phyloP scores from a whole-genome alignment of 2,329 filamentous ascomycete genomes.

The Fusarium pilosicola region DNA sequence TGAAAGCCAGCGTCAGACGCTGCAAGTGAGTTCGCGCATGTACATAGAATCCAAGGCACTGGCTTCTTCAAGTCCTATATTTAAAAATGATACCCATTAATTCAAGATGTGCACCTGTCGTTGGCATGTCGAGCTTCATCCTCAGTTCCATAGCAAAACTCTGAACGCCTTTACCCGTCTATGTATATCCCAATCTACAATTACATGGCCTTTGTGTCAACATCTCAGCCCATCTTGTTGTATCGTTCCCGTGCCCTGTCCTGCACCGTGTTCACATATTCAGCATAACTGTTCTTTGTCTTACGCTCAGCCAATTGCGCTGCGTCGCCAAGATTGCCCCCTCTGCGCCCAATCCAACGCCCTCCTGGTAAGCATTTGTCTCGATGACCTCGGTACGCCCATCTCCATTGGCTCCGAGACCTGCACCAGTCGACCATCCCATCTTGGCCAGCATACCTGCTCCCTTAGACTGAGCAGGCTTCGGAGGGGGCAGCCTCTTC shows the following conservation, averaged over 20 bases:
- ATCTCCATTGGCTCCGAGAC: constrained; percentile 70
- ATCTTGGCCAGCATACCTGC: constrained; percentile 76
- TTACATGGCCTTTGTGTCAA: neutral
- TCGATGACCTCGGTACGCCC: constrained; percentile 72
- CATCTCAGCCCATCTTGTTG: constrained; percentile 59
- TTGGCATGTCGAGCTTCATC: neutral
- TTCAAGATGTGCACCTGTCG: neutral
- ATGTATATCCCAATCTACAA: neutral
- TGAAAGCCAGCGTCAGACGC: neutral
- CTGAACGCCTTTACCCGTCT: constrained; percentile 7
- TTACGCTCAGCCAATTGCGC: constrained; percentile 69
- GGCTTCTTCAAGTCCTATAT: neutral
- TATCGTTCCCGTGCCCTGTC: constrained; percentile 75
- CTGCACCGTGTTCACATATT: constrained; percentile 72
- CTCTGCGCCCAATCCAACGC: constrained; percentile 75
- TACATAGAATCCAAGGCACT: neutral
- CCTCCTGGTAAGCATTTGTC: constrained; percentile 72
- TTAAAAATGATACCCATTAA: constrained; percentile 23
- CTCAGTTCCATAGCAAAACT: neutral
- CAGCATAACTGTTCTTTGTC: constrained; percentile 68
- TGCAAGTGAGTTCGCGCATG: neutral
- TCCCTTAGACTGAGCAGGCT: constrained; percentile 66
- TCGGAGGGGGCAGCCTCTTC: constrained; percentile 36
- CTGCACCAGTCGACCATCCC: constrained; percentile 74
- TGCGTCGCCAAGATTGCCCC: constrained; percentile 77